Percentiles rank a stretch among this genome's conserved stretches.
phyloP scores from a whole-genome alignment of 139 green algal genomes.

The Trebouxia sp. region DNA sequence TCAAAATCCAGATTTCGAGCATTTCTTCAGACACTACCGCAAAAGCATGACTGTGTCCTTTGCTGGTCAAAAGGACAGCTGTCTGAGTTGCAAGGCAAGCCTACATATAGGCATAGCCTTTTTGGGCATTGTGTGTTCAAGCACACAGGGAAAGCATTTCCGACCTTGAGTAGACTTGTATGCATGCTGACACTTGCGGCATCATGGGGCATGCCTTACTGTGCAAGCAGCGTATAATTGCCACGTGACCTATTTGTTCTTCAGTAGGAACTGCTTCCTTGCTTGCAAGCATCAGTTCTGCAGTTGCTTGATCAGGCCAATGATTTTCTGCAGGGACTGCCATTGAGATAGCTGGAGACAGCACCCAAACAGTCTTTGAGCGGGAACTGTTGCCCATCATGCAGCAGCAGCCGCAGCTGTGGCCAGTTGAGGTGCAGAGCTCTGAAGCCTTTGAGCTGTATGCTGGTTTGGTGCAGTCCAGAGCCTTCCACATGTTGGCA shows the following conservation, averaged over 20 bases:
- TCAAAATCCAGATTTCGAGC: background rate
- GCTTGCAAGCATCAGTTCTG: no score
- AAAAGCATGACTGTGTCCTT: conserved; percentile 14
- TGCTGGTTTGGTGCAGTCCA: conserved; percentile 66
- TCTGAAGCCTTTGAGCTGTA: conserved; percentile 47
- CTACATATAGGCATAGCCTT: background rate
- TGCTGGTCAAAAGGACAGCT: conserved; percentile 15
- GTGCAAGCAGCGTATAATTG: no score
- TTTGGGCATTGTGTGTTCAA: background rate
- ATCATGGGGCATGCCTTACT: no score
- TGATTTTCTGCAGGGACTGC: conserved; percentile 7
- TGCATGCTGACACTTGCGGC: no score
- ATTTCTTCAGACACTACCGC: conserved; percentile 35
- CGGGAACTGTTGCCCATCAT: conserved; percentile 39
- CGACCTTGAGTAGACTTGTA: no score
- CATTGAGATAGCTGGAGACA: background rate
- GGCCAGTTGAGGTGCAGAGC: conserved; percentile 38
- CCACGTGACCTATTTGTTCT: no score
- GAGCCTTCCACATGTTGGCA: conserved; percentile 68
- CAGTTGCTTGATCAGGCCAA: background rate
- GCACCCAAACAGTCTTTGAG: conserved; percentile 23
- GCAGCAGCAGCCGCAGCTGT: conserved; percentile 42
- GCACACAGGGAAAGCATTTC: no score
- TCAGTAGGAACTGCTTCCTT: no score
- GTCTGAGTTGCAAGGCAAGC: background rate